Evolutionary conservation across 1,284 basidiomycete genomes (phyloP), one percentile per base, ranked within the genome.

Genomic region (Kalmanozyma brasiliensis): DNA sequence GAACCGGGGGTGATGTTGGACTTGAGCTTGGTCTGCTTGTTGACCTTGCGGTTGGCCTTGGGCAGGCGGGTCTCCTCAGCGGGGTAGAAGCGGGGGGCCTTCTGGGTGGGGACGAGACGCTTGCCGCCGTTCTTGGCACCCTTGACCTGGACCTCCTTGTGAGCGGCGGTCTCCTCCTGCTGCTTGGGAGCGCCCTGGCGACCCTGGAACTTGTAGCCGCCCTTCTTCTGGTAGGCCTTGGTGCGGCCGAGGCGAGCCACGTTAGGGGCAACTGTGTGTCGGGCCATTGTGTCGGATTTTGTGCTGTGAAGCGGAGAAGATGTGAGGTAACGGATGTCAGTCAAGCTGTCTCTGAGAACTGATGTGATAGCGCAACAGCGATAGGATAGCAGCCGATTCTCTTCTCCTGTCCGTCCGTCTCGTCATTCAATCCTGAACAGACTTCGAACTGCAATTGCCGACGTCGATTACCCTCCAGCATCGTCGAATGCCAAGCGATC

Each of bases 1-100:
- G 94, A 91, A 72, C 96, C 96, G 73, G 94, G 93, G 74, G 90
- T 91, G 86, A 99, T 96, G 81, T 90, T 88, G 63, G 88, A 84
- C 79, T 95, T 93, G 77, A 98, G 89, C 62, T 69, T 71, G 89
- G 87, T 84, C 88, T 73, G 62, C 56, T 79, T 90, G 77, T 88
- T 86, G 44, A 88, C 85, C 87, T 98, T 98, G 83, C 95, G 91
- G 84, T 88, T 91, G 85, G 90, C 90, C 88, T 95, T 96, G 83
- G 92, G 92, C 82, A 86, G 45, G 78, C 87, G 89, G 67, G 94
- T 90, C 83, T 98, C 95, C 84, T 98, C 95, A 72, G 93, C 91
- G 56, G 95, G 94, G 87, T 98, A 98, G 89, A 91, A 97, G 82
- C 93, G 92, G 56, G 92, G 87, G 48, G 93, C 94, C 86, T 97